These are phyloP conservation scores for Biscogniauxia marginata DNA, from an alignment of 2,329 filamentous ascomycete genomes.

Conservation along the genomic window DNA sequence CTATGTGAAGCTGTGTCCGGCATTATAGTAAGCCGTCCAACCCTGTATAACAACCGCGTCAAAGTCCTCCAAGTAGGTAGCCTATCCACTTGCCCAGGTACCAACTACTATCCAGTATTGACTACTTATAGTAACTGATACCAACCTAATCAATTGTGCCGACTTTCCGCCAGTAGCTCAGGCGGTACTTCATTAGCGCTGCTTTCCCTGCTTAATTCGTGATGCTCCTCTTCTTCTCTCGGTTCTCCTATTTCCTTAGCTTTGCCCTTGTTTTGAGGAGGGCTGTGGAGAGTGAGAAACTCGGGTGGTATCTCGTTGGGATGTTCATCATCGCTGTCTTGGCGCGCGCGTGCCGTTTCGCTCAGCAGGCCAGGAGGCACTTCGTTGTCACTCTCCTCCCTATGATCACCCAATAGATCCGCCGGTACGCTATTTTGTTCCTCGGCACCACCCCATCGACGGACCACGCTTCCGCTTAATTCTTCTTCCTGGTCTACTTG, in stretches of 20 bases:
- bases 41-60: not conserved
- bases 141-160: not conserved
- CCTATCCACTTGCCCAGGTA: not conserved
- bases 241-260: not conserved
- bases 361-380: conserved; percentile 23
- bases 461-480: conserved; percentile 34
- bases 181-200: conserved; percentile 26
- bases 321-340: conserved; percentile 16
- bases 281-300: conserved; percentile 48
- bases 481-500: conserved; percentile 28
- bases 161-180: conserved; percentile 26
- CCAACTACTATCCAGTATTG: not conserved
- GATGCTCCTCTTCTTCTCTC: conserved; percentile 1
- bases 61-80: not conserved
- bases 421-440: conserved; percentile 42
- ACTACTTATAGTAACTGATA: not conserved
- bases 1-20: too few species aligned
- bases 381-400: conserved; percentile 30
- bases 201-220: conserved; percentile 20
- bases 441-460: conserved; percentile 29
- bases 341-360: not conserved
- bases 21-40: not conserved
- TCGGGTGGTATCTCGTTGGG: conserved; percentile 31
- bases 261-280: conserved; percentile 12
- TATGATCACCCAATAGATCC: conserved; percentile 37